Conservation (phyloP, 257 asterid genomes). For the Rauvolfia tetraphylla region DNA sequence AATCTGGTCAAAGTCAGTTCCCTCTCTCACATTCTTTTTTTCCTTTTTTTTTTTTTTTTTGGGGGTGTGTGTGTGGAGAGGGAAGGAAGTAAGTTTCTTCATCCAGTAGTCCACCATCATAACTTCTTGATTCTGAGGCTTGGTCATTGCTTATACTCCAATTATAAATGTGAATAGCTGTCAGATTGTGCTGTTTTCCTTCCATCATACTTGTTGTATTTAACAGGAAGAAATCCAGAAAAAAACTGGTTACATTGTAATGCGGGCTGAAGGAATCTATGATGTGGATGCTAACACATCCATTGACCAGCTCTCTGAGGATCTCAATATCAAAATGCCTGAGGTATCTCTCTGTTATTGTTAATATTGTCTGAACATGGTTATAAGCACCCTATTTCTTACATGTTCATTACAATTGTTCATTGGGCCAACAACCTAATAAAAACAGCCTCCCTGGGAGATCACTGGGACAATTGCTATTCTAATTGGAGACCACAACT, state of each 20-base stretch:
- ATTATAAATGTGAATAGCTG: not conserved
- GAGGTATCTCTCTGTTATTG: slow-evolving; percentile 49
- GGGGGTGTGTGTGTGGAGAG: no score
- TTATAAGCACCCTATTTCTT: not conserved
- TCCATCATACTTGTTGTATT: slow-evolving; percentile 14
- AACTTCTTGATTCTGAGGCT: not conserved
- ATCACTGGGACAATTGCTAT: not conserved
- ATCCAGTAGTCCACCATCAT: not conserved
- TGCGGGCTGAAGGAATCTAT: slow-evolving; percentile 94
- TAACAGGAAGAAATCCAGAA: slow-evolving; percentile 97
- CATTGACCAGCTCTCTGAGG: slow-evolving; percentile 94
- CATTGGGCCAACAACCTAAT: not conserved
- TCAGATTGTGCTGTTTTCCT: not conserved
- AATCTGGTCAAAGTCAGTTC: not conserved
- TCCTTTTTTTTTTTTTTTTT: not conserved
- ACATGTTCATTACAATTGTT: not conserved
- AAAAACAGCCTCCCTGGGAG: not conserved
- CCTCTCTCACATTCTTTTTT: not conserved
- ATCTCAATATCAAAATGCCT: slow-evolving; percentile 87
- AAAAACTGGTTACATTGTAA: slow-evolving; percentile 90
- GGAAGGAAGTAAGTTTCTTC: not conserved
- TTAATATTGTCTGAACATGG: not conserved
- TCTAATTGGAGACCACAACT: not conserved
- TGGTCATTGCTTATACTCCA: not conserved
- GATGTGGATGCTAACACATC: slow-evolving; percentile 99